A percentile compares a stretch with the other conserved stretches of the same genome.
Conservation (phyloP, 768 basidiomycete species). For the Tricholoma saponaceum region DNA sequence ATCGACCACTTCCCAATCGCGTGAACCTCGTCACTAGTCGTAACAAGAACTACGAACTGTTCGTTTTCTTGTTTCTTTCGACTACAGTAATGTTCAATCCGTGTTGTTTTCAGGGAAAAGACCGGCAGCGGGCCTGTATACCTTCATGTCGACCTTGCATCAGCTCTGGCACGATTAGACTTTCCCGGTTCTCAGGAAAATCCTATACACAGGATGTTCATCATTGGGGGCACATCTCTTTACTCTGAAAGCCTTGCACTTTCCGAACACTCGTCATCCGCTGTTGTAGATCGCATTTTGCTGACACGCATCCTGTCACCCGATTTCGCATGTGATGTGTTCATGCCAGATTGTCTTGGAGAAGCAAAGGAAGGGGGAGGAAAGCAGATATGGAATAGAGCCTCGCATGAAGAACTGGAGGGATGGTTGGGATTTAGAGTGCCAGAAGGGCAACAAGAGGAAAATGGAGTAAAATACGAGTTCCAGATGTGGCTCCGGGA, state of each 20-base stretch:
- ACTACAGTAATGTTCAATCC: neutral
- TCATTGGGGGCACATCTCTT: conserved; percentile 90
- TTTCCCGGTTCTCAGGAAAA: conserved; percentile 30
- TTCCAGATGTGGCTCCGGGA: conserved; percentile 92
- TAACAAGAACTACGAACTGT: conserved; percentile 60
- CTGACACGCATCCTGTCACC: conserved; percentile 80
- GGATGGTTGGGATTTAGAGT: conserved; percentile 83
- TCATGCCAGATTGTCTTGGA: conserved; percentile 71
- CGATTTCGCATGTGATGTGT: conserved; percentile 82
- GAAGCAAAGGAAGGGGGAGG: conserved; percentile 31
- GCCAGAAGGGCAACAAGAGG: conserved; percentile 68
- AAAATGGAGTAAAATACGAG: conserved; percentile 82
- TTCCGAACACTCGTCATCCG: conserved; percentile 25
- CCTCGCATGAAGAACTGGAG: conserved; percentile 58
- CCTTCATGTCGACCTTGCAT: conserved; percentile 37
- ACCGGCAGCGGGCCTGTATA: conserved; percentile 23
- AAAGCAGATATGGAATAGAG: conserved; percentile 46
- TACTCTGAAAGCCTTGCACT: conserved; percentile 65
- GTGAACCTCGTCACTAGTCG: conserved; percentile 76
- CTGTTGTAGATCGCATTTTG: conserved; percentile 74
- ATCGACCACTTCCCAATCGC: conserved; percentile 74
- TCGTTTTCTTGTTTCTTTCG: conserved; percentile 22
- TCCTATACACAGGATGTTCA: conserved; percentile 58
- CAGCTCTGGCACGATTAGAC: conserved; percentile 33
- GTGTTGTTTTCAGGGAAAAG: conserved; percentile 6